Base-by-base conservation (phyloP, 495 filamentous ascomycete species). In the Penicillium ochrochloron region DNA sequence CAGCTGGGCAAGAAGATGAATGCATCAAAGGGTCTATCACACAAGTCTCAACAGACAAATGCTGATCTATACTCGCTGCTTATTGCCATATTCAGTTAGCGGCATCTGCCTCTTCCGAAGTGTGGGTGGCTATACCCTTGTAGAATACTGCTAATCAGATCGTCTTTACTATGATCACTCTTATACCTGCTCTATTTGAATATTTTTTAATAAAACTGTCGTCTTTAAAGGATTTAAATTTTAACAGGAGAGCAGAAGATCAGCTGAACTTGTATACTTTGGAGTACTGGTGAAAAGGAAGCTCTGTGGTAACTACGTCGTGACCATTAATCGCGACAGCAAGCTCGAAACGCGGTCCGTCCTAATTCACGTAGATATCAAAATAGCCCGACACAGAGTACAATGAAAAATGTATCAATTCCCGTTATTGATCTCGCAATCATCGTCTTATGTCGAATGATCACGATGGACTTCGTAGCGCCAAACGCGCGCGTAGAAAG, bases 401-500 rank as follows among this genome's bases (percentile, higher is more conserved):
- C 4, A 8, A 44, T 19, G n/a, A n/a, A n/a, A n/a, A n/a, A n/a
- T n/a, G n/a, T n/a, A n/a, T n/a, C n/a, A n/a, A n/a, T n/a, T n/a
- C n/a, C n/a, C n/a, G n/a, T n/a, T n/a, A n/a, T n/a, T n/a, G n/a
- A n/a, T 44, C 19, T 3, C 19, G n/a, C 42, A 21, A 21, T 10
- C 21, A 9, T 10, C n/a, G 7, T 19, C 6, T 10, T 9, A 21
- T 21, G 42, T n/a, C 7, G 15, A 44, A 5, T 44, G 6, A 33
- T 48, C 23, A 1, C 44, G 21, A 62, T n/a, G 37, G 60, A 33
- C 55, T 31, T 52, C 25, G 19, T 21, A 34, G 33, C 53, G 19
- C 33, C 53, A 56, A 34, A 44, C 61, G 66, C 59, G 68, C 64
- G 64, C 41, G 34, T 61, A 54, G 58, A 31, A 52, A 10, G n/a